A percentile compares a stretch with the other conserved stretches of the same genome.
phyloP scores from a whole-genome alignment of 768 basidiomycete species.

The Pleurotus giganteus region DNA sequence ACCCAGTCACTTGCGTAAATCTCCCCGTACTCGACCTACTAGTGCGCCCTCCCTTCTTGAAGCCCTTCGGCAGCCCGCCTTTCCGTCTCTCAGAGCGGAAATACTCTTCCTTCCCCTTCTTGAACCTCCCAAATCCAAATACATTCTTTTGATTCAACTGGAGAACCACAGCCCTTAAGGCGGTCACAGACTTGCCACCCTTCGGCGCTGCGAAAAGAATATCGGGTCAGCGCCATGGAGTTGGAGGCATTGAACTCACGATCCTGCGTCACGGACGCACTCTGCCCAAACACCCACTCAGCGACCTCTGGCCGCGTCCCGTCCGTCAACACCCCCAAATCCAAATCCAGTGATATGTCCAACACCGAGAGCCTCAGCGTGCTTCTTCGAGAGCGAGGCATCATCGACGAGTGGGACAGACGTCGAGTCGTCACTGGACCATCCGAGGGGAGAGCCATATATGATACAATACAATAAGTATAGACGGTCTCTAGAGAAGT shows the following conservation, averaged over 20 bases:
- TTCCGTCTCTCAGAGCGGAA: not conserved
- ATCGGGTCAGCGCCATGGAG: not conserved
- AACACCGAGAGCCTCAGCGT: conserved; percentile 1
- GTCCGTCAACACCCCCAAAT: not conserved
- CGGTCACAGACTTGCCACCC: not conserved
- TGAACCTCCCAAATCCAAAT: not conserved
- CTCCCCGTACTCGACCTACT: not conserved
- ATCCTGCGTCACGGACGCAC: not conserved
- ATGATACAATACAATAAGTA: too few relatives aligned
- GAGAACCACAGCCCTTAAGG: not conserved
- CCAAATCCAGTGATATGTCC: conserved; percentile 5
- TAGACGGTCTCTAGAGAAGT: not conserved
- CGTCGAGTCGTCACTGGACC: not conserved
- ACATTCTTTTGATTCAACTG: not conserved
- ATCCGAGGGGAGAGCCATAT: not conserved
- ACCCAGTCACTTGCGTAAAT: not conserved
- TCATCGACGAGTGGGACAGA: not conserved
- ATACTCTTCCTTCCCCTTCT: not conserved
- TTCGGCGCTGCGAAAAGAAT: not conserved
- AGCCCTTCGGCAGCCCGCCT: not conserved
- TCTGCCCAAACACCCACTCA: not conserved
- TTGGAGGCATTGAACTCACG: not conserved
- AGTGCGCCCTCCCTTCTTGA: too few relatives aligned
- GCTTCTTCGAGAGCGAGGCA: not conserved
- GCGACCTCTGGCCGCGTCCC: not conserved